phyloP scores from a whole-genome alignment of 768 basidiomycete species.

The Kwoniella newhampshirensis region DNA sequence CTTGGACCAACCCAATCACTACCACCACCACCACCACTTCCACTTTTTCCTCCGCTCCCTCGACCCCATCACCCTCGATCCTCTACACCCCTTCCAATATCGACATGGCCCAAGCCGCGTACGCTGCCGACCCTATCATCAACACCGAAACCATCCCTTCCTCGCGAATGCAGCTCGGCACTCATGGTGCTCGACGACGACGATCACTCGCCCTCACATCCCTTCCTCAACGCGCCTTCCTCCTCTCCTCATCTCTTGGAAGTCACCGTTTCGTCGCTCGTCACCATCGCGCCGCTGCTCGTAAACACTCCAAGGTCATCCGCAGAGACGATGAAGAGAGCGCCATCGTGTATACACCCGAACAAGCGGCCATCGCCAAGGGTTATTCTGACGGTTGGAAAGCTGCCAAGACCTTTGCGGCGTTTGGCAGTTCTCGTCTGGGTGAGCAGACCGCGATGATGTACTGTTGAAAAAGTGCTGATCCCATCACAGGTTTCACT shows the following conservation, averaged over 20 bases:
- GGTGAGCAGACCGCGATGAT: conserved; percentile 42
- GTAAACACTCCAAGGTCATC: conserved; percentile 1
- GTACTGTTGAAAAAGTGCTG: conserved; percentile 34
- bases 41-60: background rate
- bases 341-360: conserved; percentile 20
- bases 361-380: conserved; percentile 47
- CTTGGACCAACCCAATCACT: background rate
- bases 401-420: conserved; percentile 62
- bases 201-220: conserved; percentile 16
- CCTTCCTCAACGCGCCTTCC: conserved; percentile 35
- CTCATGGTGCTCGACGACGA: conserved; percentile 7
- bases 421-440: conserved; percentile 49
- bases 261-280: conserved; percentile 31
- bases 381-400: conserved; percentile 66
- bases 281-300: conserved; percentile 8
- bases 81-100: background rate
- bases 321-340: conserved; percentile 5
- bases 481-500: conserved; percentile 59
- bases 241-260: conserved; percentile 21
- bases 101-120: conserved; percentile 17
- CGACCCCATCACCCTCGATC: background rate
- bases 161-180: conserved; percentile 17
- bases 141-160: conserved; percentile 24
- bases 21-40: conserved; percentile 8
- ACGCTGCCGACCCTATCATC: conserved; percentile 1